Conservation (phyloP, 2,329 filamentous ascomycete species). For the Aureobasidium musti region DNA sequence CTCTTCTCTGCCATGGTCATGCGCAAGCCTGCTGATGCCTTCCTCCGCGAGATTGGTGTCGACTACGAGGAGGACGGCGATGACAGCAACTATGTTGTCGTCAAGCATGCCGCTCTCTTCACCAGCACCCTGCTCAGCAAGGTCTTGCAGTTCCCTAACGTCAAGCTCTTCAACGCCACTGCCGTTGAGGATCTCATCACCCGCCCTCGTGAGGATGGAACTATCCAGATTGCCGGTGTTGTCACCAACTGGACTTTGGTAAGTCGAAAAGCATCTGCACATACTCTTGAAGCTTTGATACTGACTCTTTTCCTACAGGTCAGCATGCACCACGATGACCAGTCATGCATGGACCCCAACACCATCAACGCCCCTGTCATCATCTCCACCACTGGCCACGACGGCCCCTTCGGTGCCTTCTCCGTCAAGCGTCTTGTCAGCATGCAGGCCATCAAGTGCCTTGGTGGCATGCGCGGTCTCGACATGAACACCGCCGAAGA, state of each 20-base stretch:
- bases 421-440: slow-evolving; percentile 85
- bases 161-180: slow-evolving; percentile 96
- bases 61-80: slow-evolving; percentile 81
- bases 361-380: slow-evolving; percentile 91
- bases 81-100: slow-evolving; percentile 71
- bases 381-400: slow-evolving; percentile 88
- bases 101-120: slow-evolving; percentile 92
- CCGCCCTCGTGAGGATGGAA: slow-evolving; percentile 57
- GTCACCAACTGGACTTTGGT: slow-evolving; percentile 97
- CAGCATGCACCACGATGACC: slow-evolving; percentile 47
- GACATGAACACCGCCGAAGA: slow-evolving; percentile 93
- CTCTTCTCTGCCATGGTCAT: slow-evolving; percentile 95
- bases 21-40: slow-evolving; percentile 86
- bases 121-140: slow-evolving; percentile 83
- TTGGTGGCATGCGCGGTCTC: slow-evolving; percentile 88
- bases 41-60: slow-evolving; percentile 77
- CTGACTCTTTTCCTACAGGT: background rate
- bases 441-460: slow-evolving; percentile 79
- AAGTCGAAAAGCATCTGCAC: background rate
- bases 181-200: slow-evolving; percentile 92
- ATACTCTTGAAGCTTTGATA: slow-evolving; percentile 43
- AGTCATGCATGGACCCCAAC: slow-evolving; percentile 88
- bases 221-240: slow-evolving; percentile 77
- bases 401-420: slow-evolving; percentile 89
- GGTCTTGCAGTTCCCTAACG: slow-evolving; percentile 81